Evolutionary conservation across 805 yeast genomes (phyloP).

Genomic region (Kodamaea nitidulidarum): DNA sequence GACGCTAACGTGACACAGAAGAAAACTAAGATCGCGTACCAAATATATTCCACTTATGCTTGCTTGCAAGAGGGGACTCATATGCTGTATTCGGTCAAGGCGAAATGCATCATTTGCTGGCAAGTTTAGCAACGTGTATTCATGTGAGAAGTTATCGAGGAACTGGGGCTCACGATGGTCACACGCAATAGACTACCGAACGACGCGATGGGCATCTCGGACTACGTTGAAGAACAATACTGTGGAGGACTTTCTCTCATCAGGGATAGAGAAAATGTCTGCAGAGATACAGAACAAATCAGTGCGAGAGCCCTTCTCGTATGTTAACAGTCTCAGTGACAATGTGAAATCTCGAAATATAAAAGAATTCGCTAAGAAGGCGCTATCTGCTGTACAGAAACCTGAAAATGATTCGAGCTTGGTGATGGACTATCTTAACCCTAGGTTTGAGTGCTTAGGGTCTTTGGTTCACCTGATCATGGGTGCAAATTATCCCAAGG

Average conservation of each 20-base stretch:
- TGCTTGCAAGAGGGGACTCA: neutral
- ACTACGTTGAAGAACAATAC: neutral
- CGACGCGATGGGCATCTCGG: conserved; percentile 1
- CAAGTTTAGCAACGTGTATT: neutral
- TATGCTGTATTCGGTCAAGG: neutral
- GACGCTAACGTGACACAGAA: too few species aligned
- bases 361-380: neutral
- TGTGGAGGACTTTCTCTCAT: neutral
- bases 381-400: neutral
- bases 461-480: conserved; percentile 19
- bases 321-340: conserved; percentile 1
- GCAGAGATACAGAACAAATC: neutral
- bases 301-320: conserved; percentile 4
- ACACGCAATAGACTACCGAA: neutral
- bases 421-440: conserved; percentile 21
- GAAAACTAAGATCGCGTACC: too few species aligned
- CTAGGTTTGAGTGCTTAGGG: conserved; percentile 19
- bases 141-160: neutral
- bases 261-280: neutral
- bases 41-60: neutral
- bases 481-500: conserved; percentile 17
- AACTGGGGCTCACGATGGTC: neutral
- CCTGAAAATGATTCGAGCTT: neutral
- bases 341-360: neutral
- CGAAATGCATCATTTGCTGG: too few species aligned